Conservation (phyloP, 495 filamentous ascomycete species). For the Tuber calosporum region DNA sequence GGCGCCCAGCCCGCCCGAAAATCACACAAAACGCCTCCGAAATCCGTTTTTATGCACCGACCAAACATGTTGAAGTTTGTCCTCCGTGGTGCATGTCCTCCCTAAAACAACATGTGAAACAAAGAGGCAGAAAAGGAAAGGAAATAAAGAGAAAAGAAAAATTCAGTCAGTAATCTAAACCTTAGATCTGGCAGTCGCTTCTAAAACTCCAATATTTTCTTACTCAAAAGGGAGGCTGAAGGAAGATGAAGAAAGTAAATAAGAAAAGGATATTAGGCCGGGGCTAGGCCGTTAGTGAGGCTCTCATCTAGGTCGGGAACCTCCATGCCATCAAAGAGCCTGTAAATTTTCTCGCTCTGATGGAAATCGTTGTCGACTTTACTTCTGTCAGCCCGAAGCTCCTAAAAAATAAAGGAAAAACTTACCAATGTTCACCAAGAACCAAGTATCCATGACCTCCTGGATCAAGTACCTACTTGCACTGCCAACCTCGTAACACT, state of each 20-base stretch:
- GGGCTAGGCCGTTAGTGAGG: constrained; percentile 31
- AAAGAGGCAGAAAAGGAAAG: constrained; percentile 2
- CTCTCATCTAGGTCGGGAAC: constrained; percentile 58
- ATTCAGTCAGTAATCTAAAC: background rate
- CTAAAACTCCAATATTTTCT: constrained; percentile 6
- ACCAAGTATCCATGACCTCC: constrained; percentile 80
- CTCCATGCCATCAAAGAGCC: constrained; percentile 71
- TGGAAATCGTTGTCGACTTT: constrained; percentile 96
- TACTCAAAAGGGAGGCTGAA: background rate
- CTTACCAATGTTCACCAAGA: constrained; percentile 90
- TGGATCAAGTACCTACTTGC: constrained; percentile 78
- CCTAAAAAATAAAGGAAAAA: constrained; percentile 12
- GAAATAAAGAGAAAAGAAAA: constrained; percentile 16
- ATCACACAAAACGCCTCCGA: constrained; percentile 8
- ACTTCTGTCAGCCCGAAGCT: constrained; percentile 35
- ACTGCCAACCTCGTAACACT: constrained; percentile 70
- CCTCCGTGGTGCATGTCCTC: constrained; percentile 15
- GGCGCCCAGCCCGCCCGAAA: background rate
- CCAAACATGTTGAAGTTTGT: constrained; percentile 48
- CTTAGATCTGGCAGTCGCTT: background rate
- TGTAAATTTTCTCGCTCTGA: constrained; percentile 65
- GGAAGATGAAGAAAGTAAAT: background rate
- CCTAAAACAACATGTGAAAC: constrained; percentile 29
- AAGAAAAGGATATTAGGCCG: constrained; percentile 9
- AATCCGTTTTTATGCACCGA: constrained; percentile 27